Evolutionary conservation across 2,329 filamentous ascomycete species (phyloP).

Genomic region (Penicillium sp.): DNA sequence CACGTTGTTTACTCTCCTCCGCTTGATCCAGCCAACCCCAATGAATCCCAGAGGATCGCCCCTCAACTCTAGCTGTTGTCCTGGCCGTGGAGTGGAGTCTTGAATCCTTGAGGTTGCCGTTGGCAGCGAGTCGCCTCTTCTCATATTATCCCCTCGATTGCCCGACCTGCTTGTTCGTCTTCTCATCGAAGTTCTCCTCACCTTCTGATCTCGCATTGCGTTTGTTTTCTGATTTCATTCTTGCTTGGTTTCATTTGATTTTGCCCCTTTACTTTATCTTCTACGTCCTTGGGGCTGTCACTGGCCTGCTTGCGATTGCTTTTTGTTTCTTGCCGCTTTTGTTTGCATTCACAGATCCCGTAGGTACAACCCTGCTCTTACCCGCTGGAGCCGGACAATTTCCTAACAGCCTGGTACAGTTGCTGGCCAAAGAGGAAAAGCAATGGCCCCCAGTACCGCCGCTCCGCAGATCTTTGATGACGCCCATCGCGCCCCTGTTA

Average conservation of each 20-base stretch:
- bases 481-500: slow-evolving; percentile 36
- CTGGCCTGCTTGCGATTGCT: slow-evolving; percentile 6
- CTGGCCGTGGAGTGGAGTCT: slow-evolving; percentile 21
- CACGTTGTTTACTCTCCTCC: slow-evolving; percentile 38
- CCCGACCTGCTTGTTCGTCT: slow-evolving; percentile 20
- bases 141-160: slow-evolving; percentile 32
- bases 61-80: slow-evolving; percentile 21
- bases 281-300: neutral
- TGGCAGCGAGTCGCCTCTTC: slow-evolving; percentile 23
- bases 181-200: slow-evolving; percentile 10
- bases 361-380: slow-evolving; percentile 21
- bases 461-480: slow-evolving; percentile 42
- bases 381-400: slow-evolving; percentile 12
- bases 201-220: slow-evolving; percentile 15
- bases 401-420: slow-evolving; percentile 22
- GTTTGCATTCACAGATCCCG: slow-evolving; percentile 21
- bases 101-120: slow-evolving; percentile 31
- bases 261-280: neutral
- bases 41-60: slow-evolving; percentile 28
- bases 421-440: slow-evolving; percentile 35
- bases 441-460: slow-evolving; percentile 38
- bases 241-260: slow-evolving; percentile 1
- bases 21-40: slow-evolving; percentile 31
- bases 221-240: slow-evolving; percentile 12
- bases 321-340: slow-evolving; percentile 14